phyloP scores from a whole-genome alignment of 2,329 filamentous ascomycete species.

The Pseudogymnoascus sp. region DNA sequence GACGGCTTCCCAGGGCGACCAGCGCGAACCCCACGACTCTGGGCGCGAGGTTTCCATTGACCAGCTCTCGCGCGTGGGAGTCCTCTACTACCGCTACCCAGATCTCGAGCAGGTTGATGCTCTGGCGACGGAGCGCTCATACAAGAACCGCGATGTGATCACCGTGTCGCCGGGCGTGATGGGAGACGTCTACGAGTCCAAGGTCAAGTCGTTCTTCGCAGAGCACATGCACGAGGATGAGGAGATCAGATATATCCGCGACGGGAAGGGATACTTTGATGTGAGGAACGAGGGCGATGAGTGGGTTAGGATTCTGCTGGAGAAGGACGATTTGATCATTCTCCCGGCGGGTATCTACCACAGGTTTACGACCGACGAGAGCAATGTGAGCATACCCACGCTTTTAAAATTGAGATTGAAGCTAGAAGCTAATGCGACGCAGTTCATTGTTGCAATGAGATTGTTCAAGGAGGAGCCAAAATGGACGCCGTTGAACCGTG shows the following conservation, averaged over 20 bases:
- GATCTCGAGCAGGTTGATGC: constrained; percentile 60
- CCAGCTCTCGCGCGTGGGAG: constrained; percentile 67
- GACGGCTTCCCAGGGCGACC: constrained; percentile 64
- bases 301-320: constrained; percentile 81
- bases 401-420: background rate
- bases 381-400: constrained; percentile 60
- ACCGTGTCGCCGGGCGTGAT: constrained; percentile 79
- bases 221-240: constrained; percentile 98
- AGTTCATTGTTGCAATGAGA: constrained; percentile 95
- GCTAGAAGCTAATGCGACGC: constrained; percentile 13
- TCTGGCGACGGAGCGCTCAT: constrained; percentile 67
- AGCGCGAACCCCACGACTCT: constrained; percentile 84
- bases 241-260: constrained; percentile 91
- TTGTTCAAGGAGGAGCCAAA: constrained; percentile 98
- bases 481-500: constrained; percentile 89
- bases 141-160: constrained; percentile 94
- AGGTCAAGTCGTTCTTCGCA: constrained; percentile 87
- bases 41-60: constrained; percentile 58
- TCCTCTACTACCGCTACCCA: constrained; percentile 67
- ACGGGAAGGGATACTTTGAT: constrained; percentile 87
- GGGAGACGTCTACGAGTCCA: constrained; percentile 82
- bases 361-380: constrained; percentile 87
- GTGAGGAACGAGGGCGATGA: constrained; percentile 74
- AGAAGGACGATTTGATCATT: constrained; percentile 86
- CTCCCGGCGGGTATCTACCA: constrained; percentile 94